Base-by-base conservation (phyloP, 352 stramenopile genomes). In the Phytophthora nicotianae region DNA sequence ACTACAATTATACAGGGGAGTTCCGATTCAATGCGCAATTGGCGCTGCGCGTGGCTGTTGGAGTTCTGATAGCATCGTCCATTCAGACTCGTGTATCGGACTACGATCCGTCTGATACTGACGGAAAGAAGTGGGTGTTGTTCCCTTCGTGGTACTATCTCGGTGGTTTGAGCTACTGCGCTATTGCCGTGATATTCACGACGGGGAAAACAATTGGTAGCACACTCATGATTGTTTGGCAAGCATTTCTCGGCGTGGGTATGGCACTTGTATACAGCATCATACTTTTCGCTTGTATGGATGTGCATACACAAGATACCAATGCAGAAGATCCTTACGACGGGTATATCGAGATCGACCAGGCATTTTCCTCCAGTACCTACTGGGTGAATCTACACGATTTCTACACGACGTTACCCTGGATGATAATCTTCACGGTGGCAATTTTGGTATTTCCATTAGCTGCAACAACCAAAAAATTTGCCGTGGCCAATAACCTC, bases 401-500 rank as follows among this genome's bases (percentile, higher is more conserved):
- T 50, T 93, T 93, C 21, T 89, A 80, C 68, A 69, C 68, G 16
- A 55, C 83, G 4, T 54, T 93, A 48, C 83, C 83, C 16, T 90
- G 78, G 75, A 88, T 93, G 45, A 81, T 91, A 32, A 57, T 86
- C 13, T 93, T 90, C 70, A 93, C 80, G 4, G 62, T 90, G 26
- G 74, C 65, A 13, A 58, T 90, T 1, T 64, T 91, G 13, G 41
- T 88, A 26, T 60, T 83, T 9, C 83, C 83, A 11, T 74, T 91
- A 29, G 77, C 87, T 42, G 83, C 60, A 53, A 93, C 82, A 58
- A 90, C 80, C 17, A 90, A 91, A 58, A 93, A 90, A 68, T 93
- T 90, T 51, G 77, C 81, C n/a, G 63, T 91, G 6, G 80, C 71
- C 45, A 91, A 89, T 67, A 93, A 90, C 45, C 70, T 91, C 24